Conservation (phyloP, 768 basidiomycete species). For the Gloeophyllum trabeum region DNA sequence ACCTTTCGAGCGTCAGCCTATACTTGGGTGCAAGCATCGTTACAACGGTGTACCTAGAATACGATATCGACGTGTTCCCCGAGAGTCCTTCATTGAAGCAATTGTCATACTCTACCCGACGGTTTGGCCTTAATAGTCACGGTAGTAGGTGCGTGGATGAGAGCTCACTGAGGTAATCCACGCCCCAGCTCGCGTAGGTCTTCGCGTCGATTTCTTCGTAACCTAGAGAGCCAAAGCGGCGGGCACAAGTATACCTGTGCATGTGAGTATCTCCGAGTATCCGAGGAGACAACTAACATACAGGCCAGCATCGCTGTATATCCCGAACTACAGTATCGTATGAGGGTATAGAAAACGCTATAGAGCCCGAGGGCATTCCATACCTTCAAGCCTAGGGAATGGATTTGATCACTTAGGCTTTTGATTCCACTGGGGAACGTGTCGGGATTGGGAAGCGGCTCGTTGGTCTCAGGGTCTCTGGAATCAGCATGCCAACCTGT, state of each 20-base stretch:
- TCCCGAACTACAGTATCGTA: constrained; percentile 19
- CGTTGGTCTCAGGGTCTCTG: constrained; percentile 18
- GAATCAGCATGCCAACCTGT: constrained; percentile 22
- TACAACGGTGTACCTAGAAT: background rate
- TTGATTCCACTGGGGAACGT: constrained; percentile 21
- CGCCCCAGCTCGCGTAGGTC: constrained; percentile 26
- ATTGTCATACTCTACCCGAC: constrained; percentile 23
- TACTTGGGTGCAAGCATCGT: background rate
- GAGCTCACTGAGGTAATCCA: constrained; percentile 22
- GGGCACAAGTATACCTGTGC: constrained; percentile 21
- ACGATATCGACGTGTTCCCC: background rate
- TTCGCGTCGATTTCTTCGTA: constrained; percentile 29
- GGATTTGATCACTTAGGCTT: constrained; percentile 19
- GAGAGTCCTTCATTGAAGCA: constrained; percentile 26
- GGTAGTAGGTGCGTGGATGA: background rate
- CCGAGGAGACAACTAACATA: constrained; percentile 6
- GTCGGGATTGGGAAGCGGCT: constrained; percentile 17
- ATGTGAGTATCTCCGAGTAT: background rate
- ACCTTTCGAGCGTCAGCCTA: constrained; percentile 19
- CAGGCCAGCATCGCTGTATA: constrained; percentile 24
- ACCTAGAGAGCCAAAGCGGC: constrained; percentile 26
- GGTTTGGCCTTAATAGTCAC: background rate
- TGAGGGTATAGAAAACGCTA: background rate
- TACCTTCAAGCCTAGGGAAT: constrained; percentile 21
- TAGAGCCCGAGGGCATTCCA: background rate